Conservation (phyloP, 2,329 filamentous ascomycete species). For the Aureobasidium sp. region DNA sequence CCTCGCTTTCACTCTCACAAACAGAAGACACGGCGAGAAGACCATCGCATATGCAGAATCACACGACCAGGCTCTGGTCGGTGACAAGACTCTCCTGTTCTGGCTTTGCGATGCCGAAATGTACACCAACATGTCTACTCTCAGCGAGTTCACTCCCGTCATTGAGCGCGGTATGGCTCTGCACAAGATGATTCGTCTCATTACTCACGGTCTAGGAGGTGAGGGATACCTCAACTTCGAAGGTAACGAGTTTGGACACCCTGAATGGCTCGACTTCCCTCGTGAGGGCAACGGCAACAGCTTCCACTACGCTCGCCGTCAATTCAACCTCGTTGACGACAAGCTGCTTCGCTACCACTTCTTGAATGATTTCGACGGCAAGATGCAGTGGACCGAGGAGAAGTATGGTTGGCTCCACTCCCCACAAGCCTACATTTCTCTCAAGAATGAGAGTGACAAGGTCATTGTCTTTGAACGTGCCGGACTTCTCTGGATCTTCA, state of each 20-base stretch:
- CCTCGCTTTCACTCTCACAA: constrained; percentile 81
- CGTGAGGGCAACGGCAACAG: constrained; percentile 56
- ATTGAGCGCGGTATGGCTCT: constrained; percentile 87
- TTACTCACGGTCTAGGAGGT: constrained; percentile 85
- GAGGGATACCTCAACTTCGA: constrained; percentile 99
- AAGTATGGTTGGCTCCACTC: constrained; percentile 88
- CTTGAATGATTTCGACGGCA: constrained; percentile 86
- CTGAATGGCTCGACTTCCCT: constrained; percentile 98
- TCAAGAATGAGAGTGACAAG: constrained; percentile 93
- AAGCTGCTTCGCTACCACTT: constrained; percentile 76
- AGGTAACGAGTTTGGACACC: constrained; percentile 97
- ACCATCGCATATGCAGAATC: constrained; percentile 97
- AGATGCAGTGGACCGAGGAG: constrained; percentile 80
- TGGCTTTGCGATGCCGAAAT: constrained; percentile 95
- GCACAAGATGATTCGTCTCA: constrained; percentile 94
- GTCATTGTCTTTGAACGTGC: constrained; percentile 92
- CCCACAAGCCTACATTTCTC: constrained; percentile 79
- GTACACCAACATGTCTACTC: constrained; percentile 92
- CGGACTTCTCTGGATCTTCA: constrained; percentile 88
- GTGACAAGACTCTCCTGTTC: constrained; percentile 96
- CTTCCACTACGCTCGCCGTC: constrained; percentile 51
- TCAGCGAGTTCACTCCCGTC: constrained; percentile 74
- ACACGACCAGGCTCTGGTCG: constrained; percentile 94
- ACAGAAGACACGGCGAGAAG: constrained; percentile 91
- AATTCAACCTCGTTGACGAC: constrained; percentile 89